Percentiles rank a stretch among this genome's conserved stretches.
These are phyloP conservation scores for Cryptosporidium tyzzeri DNA, from an alignment of 169 alveolate species.

Conservation along the genomic window DNA sequence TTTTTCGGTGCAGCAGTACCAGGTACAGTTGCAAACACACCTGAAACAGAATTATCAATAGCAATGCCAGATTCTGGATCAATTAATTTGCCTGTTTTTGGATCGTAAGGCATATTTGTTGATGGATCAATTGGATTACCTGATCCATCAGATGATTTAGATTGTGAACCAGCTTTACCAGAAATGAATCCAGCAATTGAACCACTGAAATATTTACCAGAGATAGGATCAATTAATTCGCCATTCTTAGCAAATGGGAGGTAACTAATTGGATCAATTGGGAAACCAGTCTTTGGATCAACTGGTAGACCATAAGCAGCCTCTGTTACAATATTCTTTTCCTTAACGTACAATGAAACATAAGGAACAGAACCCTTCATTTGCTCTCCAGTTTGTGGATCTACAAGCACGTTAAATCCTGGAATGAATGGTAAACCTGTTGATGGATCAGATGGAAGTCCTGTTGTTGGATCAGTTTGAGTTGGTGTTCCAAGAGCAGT, in stretches of 20 bases:
- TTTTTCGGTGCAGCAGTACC: constrained; percentile 73
- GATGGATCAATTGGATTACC: constrained; percentile 67
- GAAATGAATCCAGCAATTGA: constrained; percentile 50
- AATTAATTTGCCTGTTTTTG: constrained; percentile 33
- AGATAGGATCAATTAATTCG: constrained; percentile 11
- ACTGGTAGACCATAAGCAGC: constrained; percentile 58
- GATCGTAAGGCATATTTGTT: constrained; percentile 72
- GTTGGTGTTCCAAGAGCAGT: constrained; percentile 72
- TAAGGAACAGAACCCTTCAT: constrained; percentile 47
- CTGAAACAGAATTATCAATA: constrained; percentile 57
- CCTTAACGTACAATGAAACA: constrained; percentile 27
- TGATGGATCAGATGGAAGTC: constrained; percentile 71
- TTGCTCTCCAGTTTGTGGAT: constrained; percentile 63
- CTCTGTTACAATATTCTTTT: constrained; percentile 52
- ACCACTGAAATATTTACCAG: constrained; percentile 60
- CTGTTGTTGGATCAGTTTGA: constrained; percentile 71
- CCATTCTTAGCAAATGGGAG: constrained; percentile 64
- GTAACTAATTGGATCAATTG: constrained; percentile 66
- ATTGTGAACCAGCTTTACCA: constrained; percentile 67
- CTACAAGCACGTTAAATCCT: constrained; percentile 46
- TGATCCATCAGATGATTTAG: constrained; percentile 6
- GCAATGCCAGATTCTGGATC: constrained; percentile 60
- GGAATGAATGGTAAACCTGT: constrained; percentile 75
- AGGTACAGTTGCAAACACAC: constrained; percentile 55
- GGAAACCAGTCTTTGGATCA: constrained; percentile 63